These are phyloP conservation scores for Lichina pygmaea DNA, from an alignment of 495 filamentous ascomycete species.

Conservation along the genomic window DNA sequence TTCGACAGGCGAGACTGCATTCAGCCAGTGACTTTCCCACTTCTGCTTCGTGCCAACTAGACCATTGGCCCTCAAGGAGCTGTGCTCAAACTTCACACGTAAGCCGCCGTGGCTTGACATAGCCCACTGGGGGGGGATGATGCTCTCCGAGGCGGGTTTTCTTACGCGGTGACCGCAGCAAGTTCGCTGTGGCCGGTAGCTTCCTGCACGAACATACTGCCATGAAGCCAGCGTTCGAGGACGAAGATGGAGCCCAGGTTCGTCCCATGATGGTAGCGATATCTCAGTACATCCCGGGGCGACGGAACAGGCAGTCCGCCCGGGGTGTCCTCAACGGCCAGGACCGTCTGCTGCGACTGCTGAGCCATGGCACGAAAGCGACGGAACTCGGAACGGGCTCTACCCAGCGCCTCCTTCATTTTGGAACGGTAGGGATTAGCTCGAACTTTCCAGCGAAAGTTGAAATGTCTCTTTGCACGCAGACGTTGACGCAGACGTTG, in stretches of 20 bases:
- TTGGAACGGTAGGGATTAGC: too few relatives aligned
- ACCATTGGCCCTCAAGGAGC: conserved; percentile 15
- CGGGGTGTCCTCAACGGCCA: too few relatives aligned
- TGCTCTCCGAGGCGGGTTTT: neutral
- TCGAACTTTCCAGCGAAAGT: too few relatives aligned
- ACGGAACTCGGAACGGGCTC: too few relatives aligned
- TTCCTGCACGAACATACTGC: conserved; percentile 14
- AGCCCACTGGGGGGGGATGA: neutral
- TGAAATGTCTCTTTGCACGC: too few relatives aligned
- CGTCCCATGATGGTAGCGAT: conserved; percentile 21
- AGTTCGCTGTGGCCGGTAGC: conserved; percentile 17
- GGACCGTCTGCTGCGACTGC: too few relatives aligned
- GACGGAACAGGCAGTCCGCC: too few relatives aligned
- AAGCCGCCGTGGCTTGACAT: too few relatives aligned
- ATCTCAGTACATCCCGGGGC: too few relatives aligned
- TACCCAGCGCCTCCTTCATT: too few relatives aligned
- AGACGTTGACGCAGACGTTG: too few relatives aligned
- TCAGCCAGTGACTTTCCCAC: conserved; percentile 23
- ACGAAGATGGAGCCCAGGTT: conserved; percentile 29
- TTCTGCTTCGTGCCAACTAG: conserved; percentile 16
- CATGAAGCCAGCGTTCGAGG: conserved; percentile 24
- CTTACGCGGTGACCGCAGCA: conserved; percentile 15
- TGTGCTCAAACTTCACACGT: neutral
- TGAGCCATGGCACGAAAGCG: too few relatives aligned
- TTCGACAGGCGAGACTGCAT: conserved; percentile 18